Percentiles rank a stretch among this genome's conserved stretches.
phyloP scores from a whole-genome alignment of 1,139 yeast genomes.

The Arxiozyma bovina region DNA sequence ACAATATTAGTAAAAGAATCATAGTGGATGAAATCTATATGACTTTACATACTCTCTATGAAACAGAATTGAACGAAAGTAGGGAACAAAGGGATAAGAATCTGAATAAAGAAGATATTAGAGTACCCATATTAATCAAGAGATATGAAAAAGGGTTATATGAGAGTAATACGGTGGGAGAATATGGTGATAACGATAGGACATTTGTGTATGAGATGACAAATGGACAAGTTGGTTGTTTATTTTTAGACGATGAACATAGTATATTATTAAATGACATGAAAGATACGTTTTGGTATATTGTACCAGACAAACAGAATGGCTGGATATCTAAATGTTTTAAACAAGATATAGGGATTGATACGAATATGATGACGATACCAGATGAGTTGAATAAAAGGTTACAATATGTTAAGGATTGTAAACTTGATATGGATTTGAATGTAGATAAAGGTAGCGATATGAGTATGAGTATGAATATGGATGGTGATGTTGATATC shows the following conservation, averaged over 20 bases:
- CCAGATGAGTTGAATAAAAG: slow-evolving; percentile 6
- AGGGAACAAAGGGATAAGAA: background rate
- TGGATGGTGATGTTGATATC: background rate
- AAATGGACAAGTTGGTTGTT: slow-evolving; percentile 8
- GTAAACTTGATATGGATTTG: background rate
- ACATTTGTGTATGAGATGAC: slow-evolving; percentile 5
- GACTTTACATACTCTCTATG: background rate
- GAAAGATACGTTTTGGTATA: slow-evolving; percentile 7
- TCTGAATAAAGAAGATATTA: background rate
- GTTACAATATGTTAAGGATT: background rate
- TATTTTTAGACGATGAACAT: slow-evolving; percentile 6
- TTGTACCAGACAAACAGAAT: slow-evolving; percentile 7
- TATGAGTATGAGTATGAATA: background rate
- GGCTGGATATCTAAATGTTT: slow-evolving; percentile 11
- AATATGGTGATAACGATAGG: background rate
- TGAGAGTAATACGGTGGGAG: background rate
- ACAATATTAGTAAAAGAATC: background rate
- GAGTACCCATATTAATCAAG: background rate
- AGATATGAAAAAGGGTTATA: background rate
- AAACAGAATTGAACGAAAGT: background rate
- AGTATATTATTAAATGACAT: slow-evolving; percentile 3
- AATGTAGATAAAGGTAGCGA: background rate
- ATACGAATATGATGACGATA: background rate
- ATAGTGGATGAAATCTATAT: slow-evolving; percentile 1
- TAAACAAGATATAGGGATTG: background rate